These are phyloP conservation scores for Boletus huronensis DNA, from an alignment of 768 basidiomycete species.

Conservation along the genomic window DNA sequence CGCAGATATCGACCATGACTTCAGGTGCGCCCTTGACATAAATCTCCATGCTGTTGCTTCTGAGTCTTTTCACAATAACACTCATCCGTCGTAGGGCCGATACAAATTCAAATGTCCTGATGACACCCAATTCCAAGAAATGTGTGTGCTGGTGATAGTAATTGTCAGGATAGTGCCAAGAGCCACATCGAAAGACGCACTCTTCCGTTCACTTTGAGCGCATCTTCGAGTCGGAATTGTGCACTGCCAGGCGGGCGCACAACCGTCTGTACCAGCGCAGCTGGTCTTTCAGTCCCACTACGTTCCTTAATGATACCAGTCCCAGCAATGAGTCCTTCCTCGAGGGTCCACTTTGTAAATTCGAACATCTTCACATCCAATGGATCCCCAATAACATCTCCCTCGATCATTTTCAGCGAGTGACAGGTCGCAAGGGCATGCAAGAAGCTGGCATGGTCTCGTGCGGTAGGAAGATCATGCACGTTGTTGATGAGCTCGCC, in stretches of 20 bases:
- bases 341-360: constrained; percentile 93
- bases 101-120: constrained; percentile 94
- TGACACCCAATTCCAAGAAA: constrained; percentile 95
- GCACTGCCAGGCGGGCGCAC: constrained; percentile 94
- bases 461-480: constrained; percentile 72
- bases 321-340: constrained; percentile 79
- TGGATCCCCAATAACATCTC: constrained; percentile 90
- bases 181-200: constrained; percentile 38
- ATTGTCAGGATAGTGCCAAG: neutral
- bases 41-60: constrained; percentile 92
- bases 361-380: constrained; percentile 98
- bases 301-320: constrained; percentile 68
- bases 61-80: constrained; percentile 93
- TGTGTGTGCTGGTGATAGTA: constrained; percentile 71
- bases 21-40: constrained; percentile 99
- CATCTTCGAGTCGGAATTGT: constrained; percentile 89
- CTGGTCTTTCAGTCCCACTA: constrained; percentile 61
- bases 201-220: constrained; percentile 77
- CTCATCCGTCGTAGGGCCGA: constrained; percentile 94
- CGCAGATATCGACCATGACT: constrained; percentile 95
- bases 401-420: constrained; percentile 86
- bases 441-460: constrained; percentile 77
- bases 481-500: constrained; percentile 88
- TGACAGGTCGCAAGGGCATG: constrained; percentile 97
- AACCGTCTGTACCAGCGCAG: constrained; percentile 92